Conservation (phyloP, 768 basidiomycete genomes). For the Pilatotrama ljubarskyi region DNA sequence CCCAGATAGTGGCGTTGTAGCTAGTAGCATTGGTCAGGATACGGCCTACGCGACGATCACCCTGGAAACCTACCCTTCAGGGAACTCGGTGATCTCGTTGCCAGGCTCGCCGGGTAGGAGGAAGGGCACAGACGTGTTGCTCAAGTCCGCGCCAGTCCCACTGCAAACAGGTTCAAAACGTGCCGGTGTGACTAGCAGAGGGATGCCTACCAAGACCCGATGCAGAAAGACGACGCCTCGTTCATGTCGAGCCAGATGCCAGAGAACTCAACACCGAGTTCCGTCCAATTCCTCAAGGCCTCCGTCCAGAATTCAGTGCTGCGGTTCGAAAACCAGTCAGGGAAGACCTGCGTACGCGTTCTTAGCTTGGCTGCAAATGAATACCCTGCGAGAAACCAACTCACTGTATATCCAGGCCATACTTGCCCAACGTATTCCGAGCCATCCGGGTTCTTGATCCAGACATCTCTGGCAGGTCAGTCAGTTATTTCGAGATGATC, state of each 20-base stretch:
- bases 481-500: neutral
- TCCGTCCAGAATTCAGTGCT: slow-evolving; percentile 61
- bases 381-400: slow-evolving; percentile 5
- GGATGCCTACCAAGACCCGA: slow-evolving; percentile 49
- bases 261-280: slow-evolving; percentile 53
- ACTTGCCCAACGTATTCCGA: slow-evolving; percentile 72
- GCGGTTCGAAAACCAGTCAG: slow-evolving; percentile 59
- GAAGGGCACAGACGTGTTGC: slow-evolving; percentile 54
- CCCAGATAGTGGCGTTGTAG: slow-evolving; percentile 60
- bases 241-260: slow-evolving; percentile 77
- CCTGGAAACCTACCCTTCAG: slow-evolving; percentile 58
- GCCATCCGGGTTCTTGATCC: slow-evolving; percentile 74
- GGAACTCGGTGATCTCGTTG: slow-evolving; percentile 54
- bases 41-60: neutral
- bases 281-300: slow-evolving; percentile 54
- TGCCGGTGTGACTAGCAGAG: neutral
- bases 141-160: slow-evolving; percentile 56
- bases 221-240: slow-evolving; percentile 61
- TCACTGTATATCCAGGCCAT: slow-evolving; percentile 76
- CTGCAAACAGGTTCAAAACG: slow-evolving; percentile 29
- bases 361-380: too few relatives aligned
- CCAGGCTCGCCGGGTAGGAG: slow-evolving; percentile 59
- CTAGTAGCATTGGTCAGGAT: slow-evolving; percentile 41
- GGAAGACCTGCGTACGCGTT: slow-evolving; percentile 55
- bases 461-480: slow-evolving; percentile 48